These are phyloP conservation scores for Lyophyllum decastes DNA, from an alignment of 768 basidiomycete species.

Conservation along the genomic window DNA sequence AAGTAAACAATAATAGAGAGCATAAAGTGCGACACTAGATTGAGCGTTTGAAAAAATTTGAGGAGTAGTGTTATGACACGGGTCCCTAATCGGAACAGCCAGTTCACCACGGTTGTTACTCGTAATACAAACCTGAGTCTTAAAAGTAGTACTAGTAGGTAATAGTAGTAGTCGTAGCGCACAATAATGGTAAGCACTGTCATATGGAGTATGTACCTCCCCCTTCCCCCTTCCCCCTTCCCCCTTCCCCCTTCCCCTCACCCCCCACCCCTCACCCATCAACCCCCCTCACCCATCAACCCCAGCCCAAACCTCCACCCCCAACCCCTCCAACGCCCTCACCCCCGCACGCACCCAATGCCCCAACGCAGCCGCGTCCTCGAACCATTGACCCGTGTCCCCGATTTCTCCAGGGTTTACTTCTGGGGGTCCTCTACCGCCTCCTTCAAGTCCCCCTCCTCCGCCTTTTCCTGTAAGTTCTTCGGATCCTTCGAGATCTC, in stretches of 20 bases:
- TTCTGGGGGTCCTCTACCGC: background rate
- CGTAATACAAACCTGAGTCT: too few relatives aligned
- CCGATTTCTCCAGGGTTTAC: slow-evolving; percentile 38
- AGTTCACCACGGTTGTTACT: too few relatives aligned
- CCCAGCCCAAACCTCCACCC: slow-evolving; percentile 48
- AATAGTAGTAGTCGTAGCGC: too few relatives aligned
- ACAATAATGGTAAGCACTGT: too few relatives aligned
- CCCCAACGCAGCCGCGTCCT: slow-evolving; percentile 36
- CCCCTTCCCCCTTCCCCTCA: background rate
- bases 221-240: background rate
- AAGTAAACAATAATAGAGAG: too few relatives aligned
- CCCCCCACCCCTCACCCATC: background rate
- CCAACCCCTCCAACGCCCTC: slow-evolving; percentile 46
- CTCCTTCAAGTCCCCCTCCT: background rate
- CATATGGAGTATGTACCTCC: too few relatives aligned
- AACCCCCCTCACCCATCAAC: slow-evolving; percentile 24
- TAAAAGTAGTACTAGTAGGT: too few relatives aligned
- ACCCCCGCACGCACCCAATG: slow-evolving; percentile 59
- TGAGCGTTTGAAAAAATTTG: too few relatives aligned
- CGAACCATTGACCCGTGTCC: slow-evolving; percentile 50
- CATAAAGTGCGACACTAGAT: too few relatives aligned
- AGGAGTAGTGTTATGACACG: too few relatives aligned
- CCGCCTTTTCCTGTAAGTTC: background rate
- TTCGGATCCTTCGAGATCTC: too few relatives aligned
- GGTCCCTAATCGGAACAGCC: too few relatives aligned